Evolutionary conservation across 2,329 filamentous ascomycete genomes (phyloP).

Genomic region (Diaporthe sp.): DNA sequence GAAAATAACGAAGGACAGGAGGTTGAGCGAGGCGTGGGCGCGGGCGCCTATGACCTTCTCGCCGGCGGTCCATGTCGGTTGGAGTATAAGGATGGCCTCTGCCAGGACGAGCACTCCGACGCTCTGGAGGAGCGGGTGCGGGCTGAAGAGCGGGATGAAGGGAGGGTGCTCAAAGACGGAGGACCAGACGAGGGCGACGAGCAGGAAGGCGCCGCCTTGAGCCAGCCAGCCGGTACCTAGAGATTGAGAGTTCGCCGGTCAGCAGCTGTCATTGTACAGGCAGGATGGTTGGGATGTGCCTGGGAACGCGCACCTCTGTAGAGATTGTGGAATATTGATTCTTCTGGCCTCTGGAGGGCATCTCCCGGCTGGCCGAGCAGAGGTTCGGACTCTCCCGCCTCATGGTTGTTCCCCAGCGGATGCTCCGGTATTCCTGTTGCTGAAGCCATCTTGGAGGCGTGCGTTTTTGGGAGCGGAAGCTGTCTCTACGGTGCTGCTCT

Average conservation of each 20-base stretch:
- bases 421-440: constrained; percentile 75
- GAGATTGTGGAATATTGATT: constrained; percentile 78
- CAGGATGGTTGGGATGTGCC: background rate
- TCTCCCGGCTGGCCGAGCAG: constrained; percentile 80
- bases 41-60: constrained; percentile 72
- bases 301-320: constrained; percentile 72
- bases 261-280: constrained; percentile 31
- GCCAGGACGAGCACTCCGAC: constrained; percentile 80
- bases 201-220: constrained; percentile 82
- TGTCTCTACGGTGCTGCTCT: background rate
- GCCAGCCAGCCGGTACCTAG: constrained; percentile 85
- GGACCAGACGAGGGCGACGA: constrained; percentile 83
- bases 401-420: constrained; percentile 54
- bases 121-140: constrained; percentile 82
- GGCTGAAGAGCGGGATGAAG: constrained; percentile 83
- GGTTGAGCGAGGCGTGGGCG: constrained; percentile 76
- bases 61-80: constrained; percentile 83
- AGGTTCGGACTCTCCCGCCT: constrained; percentile 73
- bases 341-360: constrained; percentile 76
- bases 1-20: constrained; percentile 73
- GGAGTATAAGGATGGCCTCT: constrained; percentile 86
- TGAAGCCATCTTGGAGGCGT: constrained; percentile 70
- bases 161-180: constrained; percentile 75
- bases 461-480: background rate
- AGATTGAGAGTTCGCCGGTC: constrained; percentile 40